Evolutionary conservation across 805 yeast genomes (phyloP).

Genomic region (Myxozyma nipponensis): DNA sequence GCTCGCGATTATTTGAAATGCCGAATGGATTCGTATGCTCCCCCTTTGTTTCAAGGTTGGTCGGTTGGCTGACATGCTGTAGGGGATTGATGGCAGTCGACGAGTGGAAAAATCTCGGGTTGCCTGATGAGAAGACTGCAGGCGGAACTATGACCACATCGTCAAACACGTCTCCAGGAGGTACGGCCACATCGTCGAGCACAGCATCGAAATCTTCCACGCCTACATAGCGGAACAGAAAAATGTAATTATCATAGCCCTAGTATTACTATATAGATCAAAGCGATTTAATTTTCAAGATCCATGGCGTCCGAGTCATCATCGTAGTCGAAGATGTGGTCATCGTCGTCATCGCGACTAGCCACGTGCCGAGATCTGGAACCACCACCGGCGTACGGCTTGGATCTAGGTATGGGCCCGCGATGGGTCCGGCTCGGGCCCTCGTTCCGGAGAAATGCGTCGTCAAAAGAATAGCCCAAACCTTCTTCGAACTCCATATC

Average conservation of each 20-base stretch:
- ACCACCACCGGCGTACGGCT: not conserved
- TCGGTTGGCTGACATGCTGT: not conserved
- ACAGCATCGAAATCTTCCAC: not conserved
- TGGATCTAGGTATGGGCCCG: not conserved
- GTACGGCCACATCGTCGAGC: not conserved
- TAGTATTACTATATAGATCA: no score
- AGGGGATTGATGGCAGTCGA: conserved; percentile 54
- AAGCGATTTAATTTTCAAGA: no score
- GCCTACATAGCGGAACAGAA: no score
- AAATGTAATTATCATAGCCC: no score
- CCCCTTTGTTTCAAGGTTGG: conserved; percentile 17
- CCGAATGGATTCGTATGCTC: conserved; percentile 69
- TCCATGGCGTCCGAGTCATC: not conserved
- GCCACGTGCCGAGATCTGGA: not conserved
- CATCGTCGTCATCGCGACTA: not conserved
- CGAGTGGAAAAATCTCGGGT: conserved; percentile 58
- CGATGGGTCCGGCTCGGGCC: not conserved
- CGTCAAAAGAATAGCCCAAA: not conserved
- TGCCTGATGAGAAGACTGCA: conserved; percentile 49
- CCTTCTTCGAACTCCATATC: not conserved
- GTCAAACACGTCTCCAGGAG: not conserved
- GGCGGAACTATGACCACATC: not conserved
- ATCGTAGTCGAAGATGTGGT: not conserved
- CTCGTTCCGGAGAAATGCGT: not conserved
- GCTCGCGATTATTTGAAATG: conserved; percentile 82